Conservation (phyloP, 208 protist species). For the Naegleria lovaniensis region DNA sequence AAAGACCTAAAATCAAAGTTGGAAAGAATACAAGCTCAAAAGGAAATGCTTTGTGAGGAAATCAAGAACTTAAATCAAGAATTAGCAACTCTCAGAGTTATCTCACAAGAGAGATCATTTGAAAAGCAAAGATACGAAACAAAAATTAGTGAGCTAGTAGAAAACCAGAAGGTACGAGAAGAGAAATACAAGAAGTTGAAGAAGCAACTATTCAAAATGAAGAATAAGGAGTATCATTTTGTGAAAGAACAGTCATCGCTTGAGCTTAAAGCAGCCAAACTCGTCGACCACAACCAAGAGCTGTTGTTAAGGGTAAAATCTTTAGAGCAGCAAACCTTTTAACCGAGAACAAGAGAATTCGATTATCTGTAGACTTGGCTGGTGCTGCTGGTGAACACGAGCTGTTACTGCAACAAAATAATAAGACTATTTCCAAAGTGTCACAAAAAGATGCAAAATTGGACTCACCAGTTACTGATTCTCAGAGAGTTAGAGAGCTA, state of each 20-base stretch:
- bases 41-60: not conserved
- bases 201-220: not conserved
- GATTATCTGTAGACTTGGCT: not conserved
- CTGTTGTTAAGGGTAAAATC: not conserved
- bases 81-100: not conserved
- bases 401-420: not conserved
- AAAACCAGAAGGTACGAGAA: not conserved
- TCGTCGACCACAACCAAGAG: not conserved
- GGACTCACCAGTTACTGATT: not conserved
- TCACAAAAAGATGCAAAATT: not conserved
- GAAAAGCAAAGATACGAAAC: not conserved
- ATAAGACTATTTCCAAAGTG: not conserved
- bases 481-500: not conserved
- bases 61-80: not conserved
- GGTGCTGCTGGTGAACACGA: not conserved
- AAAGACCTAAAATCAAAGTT: not conserved
- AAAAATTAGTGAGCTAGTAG: not conserved
- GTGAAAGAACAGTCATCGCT: not conserved
- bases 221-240: slow-evolving; percentile 7
- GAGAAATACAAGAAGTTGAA: not conserved
- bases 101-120: not conserved
- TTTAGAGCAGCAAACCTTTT: not conserved
- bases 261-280: not conserved
- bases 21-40: not conserved
- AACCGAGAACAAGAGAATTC: not conserved